Percentiles rank a stretch among this genome's conserved stretches.
Conservation (phyloP, 768 basidiomycete species). For the Rhizopogon vinicolor region DNA sequence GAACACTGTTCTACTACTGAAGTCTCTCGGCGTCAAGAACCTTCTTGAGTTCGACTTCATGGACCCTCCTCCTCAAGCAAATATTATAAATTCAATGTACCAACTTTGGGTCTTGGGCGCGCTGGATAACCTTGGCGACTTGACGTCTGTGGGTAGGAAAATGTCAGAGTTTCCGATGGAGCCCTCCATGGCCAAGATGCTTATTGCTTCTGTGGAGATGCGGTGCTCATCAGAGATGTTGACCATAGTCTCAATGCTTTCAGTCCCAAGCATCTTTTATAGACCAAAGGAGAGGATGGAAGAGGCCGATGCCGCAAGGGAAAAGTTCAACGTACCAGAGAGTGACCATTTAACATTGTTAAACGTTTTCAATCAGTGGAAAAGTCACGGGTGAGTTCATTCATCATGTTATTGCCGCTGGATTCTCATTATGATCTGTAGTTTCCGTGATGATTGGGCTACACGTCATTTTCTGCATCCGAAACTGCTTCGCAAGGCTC, state of each 20-base stretch:
- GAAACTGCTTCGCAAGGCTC: conserved; percentile 88
- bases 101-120: conserved; percentile 99
- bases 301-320: conserved; percentile 94
- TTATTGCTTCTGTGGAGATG: conserved; percentile 87
- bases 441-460: conserved; percentile 92
- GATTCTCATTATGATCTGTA: conserved; percentile 23
- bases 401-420: neutral
- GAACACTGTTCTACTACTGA: conserved; percentile 91
- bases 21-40: conserved; percentile 96
- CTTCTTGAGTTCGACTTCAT: conserved; percentile 98
- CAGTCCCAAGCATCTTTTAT: conserved; percentile 97
- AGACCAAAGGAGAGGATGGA: conserved; percentile 96
- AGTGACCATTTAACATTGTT: conserved; percentile 94
- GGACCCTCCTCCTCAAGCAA: conserved; percentile 99
- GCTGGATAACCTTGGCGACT: conserved; percentile 94
- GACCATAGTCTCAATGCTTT: conserved; percentile 98
- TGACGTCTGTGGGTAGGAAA: conserved; percentile 88
- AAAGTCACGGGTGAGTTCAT: conserved; percentile 75
- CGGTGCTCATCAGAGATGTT: conserved; percentile 94
- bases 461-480: conserved; percentile 96
- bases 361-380: conserved; percentile 99
- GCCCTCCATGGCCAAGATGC: conserved; percentile 98
- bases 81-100: conserved; percentile 99
- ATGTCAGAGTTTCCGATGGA: conserved; percentile 99
- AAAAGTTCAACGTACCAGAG: conserved; percentile 98